Conservation (phyloP, 768 basidiomycete species). For the Gyrodon lividus region DNA sequence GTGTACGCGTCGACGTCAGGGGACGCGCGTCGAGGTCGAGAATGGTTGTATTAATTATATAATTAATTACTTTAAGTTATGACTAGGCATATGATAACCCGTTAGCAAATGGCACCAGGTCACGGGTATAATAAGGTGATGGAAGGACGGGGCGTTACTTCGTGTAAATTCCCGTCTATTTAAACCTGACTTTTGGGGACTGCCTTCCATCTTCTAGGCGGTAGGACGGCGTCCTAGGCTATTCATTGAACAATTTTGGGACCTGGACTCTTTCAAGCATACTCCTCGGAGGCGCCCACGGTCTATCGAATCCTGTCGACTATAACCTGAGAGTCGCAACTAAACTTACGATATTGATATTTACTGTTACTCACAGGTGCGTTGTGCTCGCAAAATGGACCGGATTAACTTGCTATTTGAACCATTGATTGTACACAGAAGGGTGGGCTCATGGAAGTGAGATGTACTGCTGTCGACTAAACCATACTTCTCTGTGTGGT, state of each 20-base stretch:
- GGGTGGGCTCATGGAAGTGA: not conserved
- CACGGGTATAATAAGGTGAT: too few species aligned
- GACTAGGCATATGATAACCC: not conserved
- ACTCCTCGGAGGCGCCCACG: not conserved
- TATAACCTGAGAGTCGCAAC: not conserved
- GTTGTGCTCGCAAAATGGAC: not conserved
- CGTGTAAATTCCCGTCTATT: not conserved
- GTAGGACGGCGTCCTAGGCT: not conserved
- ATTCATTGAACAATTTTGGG: not conserved
- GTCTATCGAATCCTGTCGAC: not conserved
- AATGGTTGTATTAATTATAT: slow-evolving; percentile 11
- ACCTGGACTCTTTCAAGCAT: too few species aligned
- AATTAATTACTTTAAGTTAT: slow-evolving; percentile 3
- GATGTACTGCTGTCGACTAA: not conserved
- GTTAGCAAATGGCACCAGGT: not conserved
- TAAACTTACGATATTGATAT: not conserved
- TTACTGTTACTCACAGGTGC: not conserved
- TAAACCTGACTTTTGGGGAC: not conserved
- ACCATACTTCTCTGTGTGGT: not conserved
- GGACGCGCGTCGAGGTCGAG: slow-evolving; percentile 29
- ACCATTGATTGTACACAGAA: too few species aligned
- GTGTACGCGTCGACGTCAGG: slow-evolving; percentile 20
- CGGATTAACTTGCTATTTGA: not conserved
- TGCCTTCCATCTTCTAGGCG: not conserved
- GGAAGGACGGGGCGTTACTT: not conserved